phyloP scores from a whole-genome alignment of 208 protist species.

The Crithidia sp. region DNA sequence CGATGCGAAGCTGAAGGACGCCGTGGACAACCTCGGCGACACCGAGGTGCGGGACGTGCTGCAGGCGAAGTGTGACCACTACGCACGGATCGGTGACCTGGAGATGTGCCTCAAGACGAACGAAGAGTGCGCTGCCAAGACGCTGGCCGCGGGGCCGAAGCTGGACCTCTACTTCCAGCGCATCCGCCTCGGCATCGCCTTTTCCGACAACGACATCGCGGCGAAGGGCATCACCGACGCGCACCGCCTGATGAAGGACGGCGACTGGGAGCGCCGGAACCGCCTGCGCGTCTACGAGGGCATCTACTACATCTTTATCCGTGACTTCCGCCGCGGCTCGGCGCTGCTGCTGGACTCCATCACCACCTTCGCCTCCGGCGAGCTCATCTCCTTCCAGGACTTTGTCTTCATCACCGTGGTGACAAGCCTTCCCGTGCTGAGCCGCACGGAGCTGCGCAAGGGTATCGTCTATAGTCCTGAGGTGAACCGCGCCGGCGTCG shows the following conservation, averaged over 20 bases:
- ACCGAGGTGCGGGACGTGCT: slow-evolving; percentile 96
- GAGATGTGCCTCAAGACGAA: slow-evolving; percentile 92
- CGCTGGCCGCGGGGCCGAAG: slow-evolving; percentile 92
- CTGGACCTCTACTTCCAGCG: slow-evolving; percentile 97
- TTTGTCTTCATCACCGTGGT: slow-evolving; percentile 97
- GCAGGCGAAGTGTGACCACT: slow-evolving; percentile 93
- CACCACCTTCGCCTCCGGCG: slow-evolving; percentile 97
- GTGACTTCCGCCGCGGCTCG: slow-evolving; percentile 95
- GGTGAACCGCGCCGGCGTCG: slow-evolving; percentile 92
- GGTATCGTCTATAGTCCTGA: slow-evolving; percentile 90
- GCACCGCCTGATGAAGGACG: slow-evolving; percentile 95
- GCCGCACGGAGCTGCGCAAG: slow-evolving; percentile 89
- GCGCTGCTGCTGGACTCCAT: slow-evolving; percentile 96
- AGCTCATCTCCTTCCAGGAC: slow-evolving; percentile 94
- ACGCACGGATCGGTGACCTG: slow-evolving; percentile 96
- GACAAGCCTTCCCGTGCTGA: slow-evolving; percentile 86
- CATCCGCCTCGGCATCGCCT: slow-evolving; percentile 97
- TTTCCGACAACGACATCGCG: slow-evolving; percentile 93
- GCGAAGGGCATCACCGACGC: slow-evolving; percentile 92
- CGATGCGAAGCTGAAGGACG: slow-evolving; percentile 92
- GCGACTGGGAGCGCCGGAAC: slow-evolving; percentile 99
- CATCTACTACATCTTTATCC: slow-evolving; percentile 94
- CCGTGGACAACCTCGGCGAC: slow-evolving; percentile 97
- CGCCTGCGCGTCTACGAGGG: slow-evolving; percentile 99
- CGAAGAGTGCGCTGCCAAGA: slow-evolving; percentile 94